Percentiles rank a stretch among this genome's conserved stretches.
Conservation (phyloP, 176 grass and related monocot species). For the Oryza officinalis region DNA sequence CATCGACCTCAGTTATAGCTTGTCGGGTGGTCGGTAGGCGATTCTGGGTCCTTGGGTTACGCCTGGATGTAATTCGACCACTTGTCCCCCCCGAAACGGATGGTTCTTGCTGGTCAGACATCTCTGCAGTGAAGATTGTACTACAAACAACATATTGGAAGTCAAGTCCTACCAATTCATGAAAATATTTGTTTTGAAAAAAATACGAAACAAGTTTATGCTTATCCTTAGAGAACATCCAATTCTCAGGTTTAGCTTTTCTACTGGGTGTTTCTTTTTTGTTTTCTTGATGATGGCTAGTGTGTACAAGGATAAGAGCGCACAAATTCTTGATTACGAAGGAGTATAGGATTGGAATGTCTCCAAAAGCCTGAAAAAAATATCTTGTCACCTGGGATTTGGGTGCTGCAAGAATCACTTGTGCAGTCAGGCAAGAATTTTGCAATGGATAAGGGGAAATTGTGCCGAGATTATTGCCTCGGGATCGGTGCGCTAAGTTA, state of each 20-base stretch:
- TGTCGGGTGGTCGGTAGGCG: too few species aligned
- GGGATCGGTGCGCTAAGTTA: background rate
- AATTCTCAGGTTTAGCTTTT: background rate
- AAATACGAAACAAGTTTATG: too few species aligned
- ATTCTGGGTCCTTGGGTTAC: too few species aligned
- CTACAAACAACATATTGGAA: too few species aligned
- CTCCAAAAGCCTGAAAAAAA: constrained; percentile 3
- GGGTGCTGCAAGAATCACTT: constrained; percentile 33
- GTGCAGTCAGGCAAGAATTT: constrained; percentile 20
- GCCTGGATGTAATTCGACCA: too few species aligned
- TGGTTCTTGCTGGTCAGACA: too few species aligned
- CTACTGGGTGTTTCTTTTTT: background rate
- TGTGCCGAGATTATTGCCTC: background rate
- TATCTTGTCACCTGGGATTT: constrained; percentile 13
- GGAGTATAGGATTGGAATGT: constrained; percentile 19
- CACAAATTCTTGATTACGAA: constrained; percentile 36
- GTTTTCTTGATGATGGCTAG: background rate
- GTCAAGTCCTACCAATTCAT: too few species aligned
- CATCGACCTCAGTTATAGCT: too few species aligned
- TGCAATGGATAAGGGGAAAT: background rate
- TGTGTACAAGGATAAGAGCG: constrained; percentile 38
- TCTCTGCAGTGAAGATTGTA: too few species aligned
- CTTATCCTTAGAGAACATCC: constrained; percentile 3
- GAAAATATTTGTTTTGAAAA: too few species aligned
- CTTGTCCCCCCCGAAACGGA: too few species aligned